Percentiles rank a stretch among this genome's conserved stretches.
These are phyloP conservation scores for Arabidopsis thaliana DNA, from an alignment of 345 rosid genomes.

Conservation along the genomic window DNA sequence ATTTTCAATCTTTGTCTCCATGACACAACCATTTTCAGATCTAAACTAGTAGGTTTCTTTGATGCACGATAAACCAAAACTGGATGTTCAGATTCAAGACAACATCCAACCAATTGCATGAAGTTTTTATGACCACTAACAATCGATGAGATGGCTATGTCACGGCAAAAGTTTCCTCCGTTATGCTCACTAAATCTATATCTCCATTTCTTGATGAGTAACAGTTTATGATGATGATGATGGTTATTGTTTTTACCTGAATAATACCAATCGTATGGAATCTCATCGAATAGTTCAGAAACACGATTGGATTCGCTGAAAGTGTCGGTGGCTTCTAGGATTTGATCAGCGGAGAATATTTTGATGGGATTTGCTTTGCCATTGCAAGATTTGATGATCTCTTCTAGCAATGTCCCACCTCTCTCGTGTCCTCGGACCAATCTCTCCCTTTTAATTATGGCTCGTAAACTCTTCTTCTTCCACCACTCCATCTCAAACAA, in stretches of 20 bases:
- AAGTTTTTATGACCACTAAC: constrained; percentile 20
- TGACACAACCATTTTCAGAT: background rate
- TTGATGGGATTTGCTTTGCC: constrained; percentile 7
- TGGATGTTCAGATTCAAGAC: constrained; percentile 2
- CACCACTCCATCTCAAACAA: background rate
- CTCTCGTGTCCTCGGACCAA: background rate
- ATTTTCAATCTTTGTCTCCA: constrained; percentile 5
- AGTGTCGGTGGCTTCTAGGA: background rate
- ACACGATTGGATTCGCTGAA: background rate
- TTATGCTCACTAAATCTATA: background rate
- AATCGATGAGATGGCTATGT: constrained; percentile 18
- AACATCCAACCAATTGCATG: constrained; percentile 9
- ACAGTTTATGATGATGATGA: background rate
- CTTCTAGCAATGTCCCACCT: background rate
- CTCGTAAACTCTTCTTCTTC: background rate
- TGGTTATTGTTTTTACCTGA: background rate
- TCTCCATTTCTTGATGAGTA: background rate
- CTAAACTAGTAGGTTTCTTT: background rate
- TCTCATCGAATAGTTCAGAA: background rate
- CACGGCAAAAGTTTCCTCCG: background rate
- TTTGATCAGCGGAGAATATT: background rate
- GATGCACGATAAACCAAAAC: background rate
- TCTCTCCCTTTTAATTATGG: background rate
- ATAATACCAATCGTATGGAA: background rate
- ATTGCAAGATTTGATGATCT: background rate